Evolutionary conservation across 495 filamentous ascomycete genomes (phyloP).

Genomic region (Neurospora sp.): DNA sequence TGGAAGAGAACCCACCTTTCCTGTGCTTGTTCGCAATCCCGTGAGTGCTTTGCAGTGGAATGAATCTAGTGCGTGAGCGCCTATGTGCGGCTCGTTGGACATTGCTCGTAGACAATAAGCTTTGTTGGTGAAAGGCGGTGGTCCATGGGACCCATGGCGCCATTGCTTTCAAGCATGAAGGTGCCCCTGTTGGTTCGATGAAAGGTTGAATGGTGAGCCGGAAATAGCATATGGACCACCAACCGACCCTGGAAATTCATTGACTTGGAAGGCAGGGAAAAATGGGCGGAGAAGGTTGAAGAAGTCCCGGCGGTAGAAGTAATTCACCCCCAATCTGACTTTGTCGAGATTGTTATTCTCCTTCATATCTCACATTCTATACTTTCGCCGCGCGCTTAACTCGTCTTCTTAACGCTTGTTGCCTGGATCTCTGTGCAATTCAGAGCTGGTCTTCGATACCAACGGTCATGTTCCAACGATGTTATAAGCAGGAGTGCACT

Average conservation of each 20-base stretch:
- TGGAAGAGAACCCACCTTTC: not conserved
- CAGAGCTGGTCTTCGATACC: too few species aligned
- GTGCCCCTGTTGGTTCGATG: not conserved
- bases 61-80: not conserved
- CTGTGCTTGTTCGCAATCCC: too few species aligned
- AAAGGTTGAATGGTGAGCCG: not conserved
- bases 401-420: too few species aligned
- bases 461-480: not conserved
- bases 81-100: not conserved
- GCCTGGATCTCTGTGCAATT: too few species aligned
- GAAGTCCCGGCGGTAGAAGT: not conserved
- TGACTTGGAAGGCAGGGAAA: too few species aligned
- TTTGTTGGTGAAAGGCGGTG: not conserved
- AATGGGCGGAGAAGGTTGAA: not conserved
- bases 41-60: too few species aligned
- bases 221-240: not conserved
- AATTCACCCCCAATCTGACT: not conserved
- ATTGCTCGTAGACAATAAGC: not conserved
- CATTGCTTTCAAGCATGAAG: not conserved
- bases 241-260: not conserved
- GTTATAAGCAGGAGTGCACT: not conserved
- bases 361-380: not conserved
- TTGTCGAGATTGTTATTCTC: not conserved
- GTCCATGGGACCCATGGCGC: not conserved
- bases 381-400: not conserved